Percentiles rank a stretch among this genome's conserved stretches.
These are phyloP conservation scores for Metschnikowia orientalis DNA, from an alignment of 805 yeast genomes.

Conservation along the genomic window DNA sequence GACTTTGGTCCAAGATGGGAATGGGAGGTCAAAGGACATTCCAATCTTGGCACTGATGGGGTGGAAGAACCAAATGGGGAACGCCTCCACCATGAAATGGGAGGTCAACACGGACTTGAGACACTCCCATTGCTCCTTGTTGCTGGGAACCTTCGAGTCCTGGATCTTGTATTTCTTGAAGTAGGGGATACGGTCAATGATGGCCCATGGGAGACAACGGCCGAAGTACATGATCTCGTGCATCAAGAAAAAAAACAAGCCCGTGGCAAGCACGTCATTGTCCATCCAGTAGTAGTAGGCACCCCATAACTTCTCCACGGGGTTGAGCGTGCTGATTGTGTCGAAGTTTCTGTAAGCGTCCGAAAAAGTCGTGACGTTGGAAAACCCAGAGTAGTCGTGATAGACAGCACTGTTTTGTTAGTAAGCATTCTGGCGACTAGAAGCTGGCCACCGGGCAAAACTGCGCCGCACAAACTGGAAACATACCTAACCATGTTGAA, in stretches of 20 bases:
- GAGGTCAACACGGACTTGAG: constrained; percentile 52
- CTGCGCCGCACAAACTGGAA: background rate
- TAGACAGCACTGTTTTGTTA: constrained; percentile 26
- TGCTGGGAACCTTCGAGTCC: constrained; percentile 47
- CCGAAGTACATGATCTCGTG: constrained; percentile 58
- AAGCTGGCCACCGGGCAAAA: background rate
- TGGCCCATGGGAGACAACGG: constrained; percentile 55
- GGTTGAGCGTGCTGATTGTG: constrained; percentile 19
- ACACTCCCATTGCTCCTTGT: constrained; percentile 60
- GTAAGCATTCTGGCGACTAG: constrained; percentile 7
- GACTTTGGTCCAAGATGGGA: constrained; percentile 44
- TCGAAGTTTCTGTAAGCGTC: constrained; percentile 25
- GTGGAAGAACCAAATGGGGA: constrained; percentile 62
- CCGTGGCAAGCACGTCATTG: constrained; percentile 56
- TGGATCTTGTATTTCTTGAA: constrained; percentile 53
- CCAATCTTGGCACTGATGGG: constrained; percentile 49
- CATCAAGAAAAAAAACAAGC: constrained; percentile 48
- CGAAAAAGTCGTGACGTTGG: constrained; percentile 27
- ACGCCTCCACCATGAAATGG: constrained; percentile 54
- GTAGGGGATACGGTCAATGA: constrained; percentile 49
- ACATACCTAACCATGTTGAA: constrained; percentile 18
- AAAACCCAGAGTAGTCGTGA: constrained; percentile 32
- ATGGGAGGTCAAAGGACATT: constrained; percentile 49
- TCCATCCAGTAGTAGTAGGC: constrained; percentile 51
- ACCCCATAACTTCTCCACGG: constrained; percentile 50